phyloP scores from a whole-genome alignment of 2,329 filamentous ascomycete genomes.

The Botryotinia calthae region DNA sequence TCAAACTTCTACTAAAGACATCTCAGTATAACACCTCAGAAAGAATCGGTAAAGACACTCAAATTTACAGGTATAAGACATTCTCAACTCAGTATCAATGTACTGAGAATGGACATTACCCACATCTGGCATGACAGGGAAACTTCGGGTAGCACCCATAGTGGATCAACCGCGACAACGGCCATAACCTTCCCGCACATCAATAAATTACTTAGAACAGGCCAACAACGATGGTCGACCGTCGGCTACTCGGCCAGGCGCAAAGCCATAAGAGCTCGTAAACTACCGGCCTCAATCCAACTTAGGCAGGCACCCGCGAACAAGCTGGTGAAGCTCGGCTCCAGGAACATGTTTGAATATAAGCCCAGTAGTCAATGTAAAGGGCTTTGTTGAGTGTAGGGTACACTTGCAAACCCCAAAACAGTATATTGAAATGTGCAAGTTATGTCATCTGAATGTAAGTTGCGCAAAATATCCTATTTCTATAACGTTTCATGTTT shows the following conservation, averaged over 20 bases:
- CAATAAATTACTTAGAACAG: background rate
- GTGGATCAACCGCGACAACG: too few species aligned
- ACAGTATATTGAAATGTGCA: background rate
- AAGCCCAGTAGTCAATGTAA: background rate
- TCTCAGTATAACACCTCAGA: background rate
- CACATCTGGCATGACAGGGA: background rate
- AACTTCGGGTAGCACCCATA: background rate
- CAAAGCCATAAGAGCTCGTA: background rate
- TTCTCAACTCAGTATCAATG: background rate
- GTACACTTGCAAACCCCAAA: background rate
- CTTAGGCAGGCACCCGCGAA: background rate
- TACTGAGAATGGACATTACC: background rate
- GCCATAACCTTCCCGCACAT: background rate
- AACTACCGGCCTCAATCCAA: background rate
- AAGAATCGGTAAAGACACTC: background rate
- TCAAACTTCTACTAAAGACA: background rate
- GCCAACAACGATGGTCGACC: background rate
- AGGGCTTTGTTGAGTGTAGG: background rate
- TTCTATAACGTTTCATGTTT: background rate
- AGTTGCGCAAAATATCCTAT: background rate
- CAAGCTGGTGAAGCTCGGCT: background rate
- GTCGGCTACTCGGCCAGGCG: background rate
- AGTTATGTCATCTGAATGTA: background rate
- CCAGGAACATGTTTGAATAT: background rate
- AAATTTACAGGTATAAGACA: background rate